Percentiles rank a stretch among this genome's conserved stretches.
Evolutionary conservation across 2,329 filamentous ascomycete species (phyloP).

Genomic region (Aulographum hederae): DNA sequence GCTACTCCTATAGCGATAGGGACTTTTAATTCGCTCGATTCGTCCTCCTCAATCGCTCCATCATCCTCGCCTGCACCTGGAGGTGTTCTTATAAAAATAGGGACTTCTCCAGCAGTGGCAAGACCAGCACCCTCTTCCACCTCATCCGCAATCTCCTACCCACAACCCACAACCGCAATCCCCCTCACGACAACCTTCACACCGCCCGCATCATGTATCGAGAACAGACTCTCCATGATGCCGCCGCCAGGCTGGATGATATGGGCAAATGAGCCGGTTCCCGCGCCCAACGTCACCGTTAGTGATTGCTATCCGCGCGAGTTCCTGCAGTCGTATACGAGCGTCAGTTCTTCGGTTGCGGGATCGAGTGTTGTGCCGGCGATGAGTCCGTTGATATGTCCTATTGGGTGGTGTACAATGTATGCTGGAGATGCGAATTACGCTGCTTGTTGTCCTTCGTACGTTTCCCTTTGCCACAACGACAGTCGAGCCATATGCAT

Average conservation of each 20-base stretch:
- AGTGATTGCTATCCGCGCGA: conserved; percentile 11
- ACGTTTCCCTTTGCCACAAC: conserved; percentile 5
- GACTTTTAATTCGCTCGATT: too few species aligned
- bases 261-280: conserved; percentile 12
- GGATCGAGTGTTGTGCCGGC: conserved; percentile 10
- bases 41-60: too few species aligned
- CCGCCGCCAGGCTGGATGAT: conserved; percentile 10
- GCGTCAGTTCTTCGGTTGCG: conserved; percentile 5
- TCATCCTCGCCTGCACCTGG: too few species aligned
- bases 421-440: conserved; percentile 9
- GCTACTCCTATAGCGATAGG: too few species aligned
- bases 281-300: conserved; percentile 8
- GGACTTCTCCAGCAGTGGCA: too few species aligned
- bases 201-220: conserved; percentile 10
- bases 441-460: conserved; percentile 13
- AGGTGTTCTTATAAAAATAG: too few species aligned
- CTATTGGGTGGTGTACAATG: conserved; percentile 10
- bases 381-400: conserved; percentile 12
- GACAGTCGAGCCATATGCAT: too few species aligned
- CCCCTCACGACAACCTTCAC: conserved; percentile 12
- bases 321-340: conserved; percentile 10
- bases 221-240: conserved; percentile 10
- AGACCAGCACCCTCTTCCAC: too few species aligned
- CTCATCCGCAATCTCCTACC: neutral
- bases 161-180: conserved; percentile 7